These are phyloP conservation scores for Cercospora sp. DNA, from an alignment of 2,329 filamentous ascomycete species.

Conservation along the genomic window DNA sequence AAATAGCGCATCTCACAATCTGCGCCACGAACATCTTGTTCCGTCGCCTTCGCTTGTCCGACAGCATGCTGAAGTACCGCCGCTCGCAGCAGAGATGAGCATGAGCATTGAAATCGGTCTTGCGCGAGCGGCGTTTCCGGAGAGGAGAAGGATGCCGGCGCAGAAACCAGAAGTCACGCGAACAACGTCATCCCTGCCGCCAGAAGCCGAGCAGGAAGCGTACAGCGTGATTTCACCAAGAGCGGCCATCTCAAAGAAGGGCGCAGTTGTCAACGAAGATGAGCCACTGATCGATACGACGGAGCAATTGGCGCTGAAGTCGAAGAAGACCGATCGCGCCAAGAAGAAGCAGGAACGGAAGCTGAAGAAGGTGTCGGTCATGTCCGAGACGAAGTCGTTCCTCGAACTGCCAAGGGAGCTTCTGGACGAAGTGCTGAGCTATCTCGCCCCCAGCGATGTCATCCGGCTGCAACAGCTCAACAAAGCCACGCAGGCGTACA, in stretches of 20 bases:
- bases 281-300: conserved; percentile 55
- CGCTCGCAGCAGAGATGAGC: conserved; percentile 2
- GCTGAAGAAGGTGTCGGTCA: conserved; percentile 36
- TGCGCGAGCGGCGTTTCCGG: neutral
- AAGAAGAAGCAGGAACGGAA: conserved; percentile 42
- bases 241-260: conserved; percentile 12
- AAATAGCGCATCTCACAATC: neutral
- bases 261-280: conserved; percentile 36
- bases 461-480: conserved; percentile 49
- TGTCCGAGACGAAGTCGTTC: conserved; percentile 40
- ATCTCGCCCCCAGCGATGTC: conserved; percentile 54
- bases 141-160: neutral
- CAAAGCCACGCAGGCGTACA: conserved; percentile 46
- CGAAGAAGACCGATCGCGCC: conserved; percentile 55
- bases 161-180: neutral
- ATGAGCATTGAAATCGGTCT: neutral
- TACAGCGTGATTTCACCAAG: conserved; percentile 20
- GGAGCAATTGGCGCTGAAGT: conserved; percentile 49
- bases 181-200: neutral
- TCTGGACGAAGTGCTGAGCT: conserved; percentile 50
- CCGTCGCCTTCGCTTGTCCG: neutral
- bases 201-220: conserved; percentile 9
- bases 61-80: neutral
- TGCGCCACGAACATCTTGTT: neutral
- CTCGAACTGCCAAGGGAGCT: conserved; percentile 57